Percentiles rank a stretch among this genome's conserved stretches.
phyloP scores from a whole-genome alignment of 805 yeast genomes.

The Yarrowia sp. region DNA sequence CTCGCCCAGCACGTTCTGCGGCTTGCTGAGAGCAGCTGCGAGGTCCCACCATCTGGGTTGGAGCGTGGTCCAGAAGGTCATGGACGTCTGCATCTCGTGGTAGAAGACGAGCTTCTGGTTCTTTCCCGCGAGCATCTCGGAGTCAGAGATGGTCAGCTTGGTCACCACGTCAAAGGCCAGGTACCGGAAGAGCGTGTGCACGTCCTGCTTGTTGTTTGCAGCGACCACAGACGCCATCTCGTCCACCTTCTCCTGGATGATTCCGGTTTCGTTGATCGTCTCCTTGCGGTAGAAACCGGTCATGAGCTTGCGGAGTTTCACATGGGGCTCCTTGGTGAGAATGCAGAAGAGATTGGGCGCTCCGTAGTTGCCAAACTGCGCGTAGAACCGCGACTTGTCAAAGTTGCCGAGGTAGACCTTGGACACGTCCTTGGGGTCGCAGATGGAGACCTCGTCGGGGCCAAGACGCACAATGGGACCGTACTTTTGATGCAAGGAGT shows the following conservation, averaged over 20 bases:
- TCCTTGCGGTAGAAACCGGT: background rate
- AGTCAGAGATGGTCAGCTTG: constrained; percentile 40
- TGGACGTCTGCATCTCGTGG: constrained; percentile 51
- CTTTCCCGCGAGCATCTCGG: constrained; percentile 32
- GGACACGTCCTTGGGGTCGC: constrained; percentile 50
- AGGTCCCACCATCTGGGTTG: constrained; percentile 53
- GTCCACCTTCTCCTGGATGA: constrained; percentile 9
- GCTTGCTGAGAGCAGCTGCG: constrained; percentile 42
- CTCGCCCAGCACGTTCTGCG: background rate
- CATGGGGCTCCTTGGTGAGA: constrained; percentile 50
- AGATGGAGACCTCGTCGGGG: constrained; percentile 61
- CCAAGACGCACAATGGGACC: constrained; percentile 63
- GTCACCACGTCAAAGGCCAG: constrained; percentile 71
- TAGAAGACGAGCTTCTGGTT: constrained; percentile 47
- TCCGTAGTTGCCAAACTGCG: constrained; percentile 59
- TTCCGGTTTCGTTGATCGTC: background rate
- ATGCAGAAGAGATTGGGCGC: constrained; percentile 58
- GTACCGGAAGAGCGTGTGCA: constrained; percentile 61
- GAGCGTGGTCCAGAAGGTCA: constrained; percentile 65
- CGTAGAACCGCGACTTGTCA: constrained; percentile 58
- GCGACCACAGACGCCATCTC: constrained; percentile 34
- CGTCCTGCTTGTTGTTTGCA: constrained; percentile 45
- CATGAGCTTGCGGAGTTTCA: constrained; percentile 36
- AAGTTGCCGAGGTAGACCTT: constrained; percentile 57
- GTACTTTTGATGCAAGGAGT: constrained; percentile 51